A percentile compares a stretch with the other conserved stretches of the same genome.
phyloP scores from a whole-genome alignment of 169 alveolate genomes.

The Neospora caninum region DNA sequence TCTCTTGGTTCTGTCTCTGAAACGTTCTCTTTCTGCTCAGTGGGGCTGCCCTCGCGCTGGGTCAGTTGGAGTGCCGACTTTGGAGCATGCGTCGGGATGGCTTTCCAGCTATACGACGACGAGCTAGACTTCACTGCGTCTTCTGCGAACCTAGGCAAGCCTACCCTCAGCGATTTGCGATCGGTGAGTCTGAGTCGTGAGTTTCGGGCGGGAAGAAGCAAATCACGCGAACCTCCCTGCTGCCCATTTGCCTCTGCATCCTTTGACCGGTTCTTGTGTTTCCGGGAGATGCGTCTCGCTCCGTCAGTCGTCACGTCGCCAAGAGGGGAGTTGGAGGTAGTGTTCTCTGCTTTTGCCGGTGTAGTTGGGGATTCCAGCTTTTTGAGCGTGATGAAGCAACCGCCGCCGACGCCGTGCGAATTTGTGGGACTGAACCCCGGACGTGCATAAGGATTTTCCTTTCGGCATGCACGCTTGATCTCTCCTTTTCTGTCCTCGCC shows the following conservation, averaged over 20 bases:
- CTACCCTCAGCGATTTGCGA: conserved; percentile 80
- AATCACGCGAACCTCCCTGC: no score
- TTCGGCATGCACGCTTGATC: not conserved
- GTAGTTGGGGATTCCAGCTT: no score
- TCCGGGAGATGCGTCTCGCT: not conserved
- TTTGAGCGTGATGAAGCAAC: no score
- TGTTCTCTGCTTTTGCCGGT: no score
- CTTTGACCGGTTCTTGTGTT: not conserved
- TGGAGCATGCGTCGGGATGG: conserved; percentile 89
- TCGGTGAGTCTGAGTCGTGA: not conserved
- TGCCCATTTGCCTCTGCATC: not conserved
- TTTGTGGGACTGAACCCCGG: no score
- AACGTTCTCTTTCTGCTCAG: conserved; percentile 28
- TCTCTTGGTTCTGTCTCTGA: no score
- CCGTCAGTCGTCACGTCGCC: no score
- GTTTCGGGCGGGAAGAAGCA: no score
- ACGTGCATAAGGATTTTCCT: no score
- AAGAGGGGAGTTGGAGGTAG: no score
- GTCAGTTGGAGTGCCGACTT: conserved; percentile 69
- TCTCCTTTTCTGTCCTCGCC: not conserved
- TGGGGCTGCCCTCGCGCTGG: conserved; percentile 32
- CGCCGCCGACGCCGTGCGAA: no score
- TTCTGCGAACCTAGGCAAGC: conserved; percentile 79
- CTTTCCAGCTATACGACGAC: conserved; percentile 89
- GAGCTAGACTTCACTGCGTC: conserved; percentile 80